These are phyloP conservation scores for Thalassia testudinum DNA, from an alignment of 116 monocot genomes.

Conservation along the genomic window DNA sequence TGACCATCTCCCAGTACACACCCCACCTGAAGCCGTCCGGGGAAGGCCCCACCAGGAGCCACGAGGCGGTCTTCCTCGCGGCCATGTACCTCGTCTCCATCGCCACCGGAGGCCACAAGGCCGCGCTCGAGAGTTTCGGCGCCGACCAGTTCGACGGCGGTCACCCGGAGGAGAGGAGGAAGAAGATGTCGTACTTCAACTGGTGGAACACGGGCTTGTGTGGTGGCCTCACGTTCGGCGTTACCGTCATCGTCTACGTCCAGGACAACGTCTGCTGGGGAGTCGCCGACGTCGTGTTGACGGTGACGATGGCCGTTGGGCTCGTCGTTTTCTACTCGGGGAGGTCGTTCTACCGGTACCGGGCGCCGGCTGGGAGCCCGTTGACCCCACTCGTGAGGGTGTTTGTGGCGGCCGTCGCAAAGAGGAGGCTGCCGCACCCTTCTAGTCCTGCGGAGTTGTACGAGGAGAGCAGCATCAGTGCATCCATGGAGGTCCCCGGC, in stretches of 20 bases:
- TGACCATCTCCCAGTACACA: conserved; percentile 39
- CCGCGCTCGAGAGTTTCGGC: conserved; percentile 73
- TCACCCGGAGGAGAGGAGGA: conserved; percentile 31
- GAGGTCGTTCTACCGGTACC: conserved; percentile 37
- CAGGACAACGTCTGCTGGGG: conserved; percentile 54
- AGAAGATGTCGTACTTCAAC: conserved; percentile 93
- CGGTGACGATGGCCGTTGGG: conserved; percentile 24
- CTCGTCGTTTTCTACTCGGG: conserved; percentile 35
- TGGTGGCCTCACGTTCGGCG: conserved; percentile 38
- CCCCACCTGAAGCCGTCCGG: conserved; percentile 34
- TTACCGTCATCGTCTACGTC: conserved; percentile 42
- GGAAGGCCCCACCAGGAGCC: conserved; percentile 11
- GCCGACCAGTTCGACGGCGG: conserved; percentile 79
- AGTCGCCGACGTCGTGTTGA: conserved; percentile 22
- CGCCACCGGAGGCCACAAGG: conserved; percentile 75
- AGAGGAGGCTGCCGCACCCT: conserved; percentile 33
- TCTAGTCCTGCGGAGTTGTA: conserved; percentile 28
- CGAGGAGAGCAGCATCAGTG: conserved; percentile 11
- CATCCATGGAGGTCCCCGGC: neutral
- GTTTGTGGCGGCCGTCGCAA: conserved; percentile 28
- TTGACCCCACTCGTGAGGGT: conserved; percentile 43
- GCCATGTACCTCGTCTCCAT: conserved; percentile 62
- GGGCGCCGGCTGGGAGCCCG: conserved; percentile 33
- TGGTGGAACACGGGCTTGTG: conserved; percentile 81
- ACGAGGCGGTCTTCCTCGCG: conserved; percentile 41